Evolutionary conservation across 2,329 filamentous ascomycete genomes (phyloP).

Genomic region (Monosporascus ibericus): DNA sequence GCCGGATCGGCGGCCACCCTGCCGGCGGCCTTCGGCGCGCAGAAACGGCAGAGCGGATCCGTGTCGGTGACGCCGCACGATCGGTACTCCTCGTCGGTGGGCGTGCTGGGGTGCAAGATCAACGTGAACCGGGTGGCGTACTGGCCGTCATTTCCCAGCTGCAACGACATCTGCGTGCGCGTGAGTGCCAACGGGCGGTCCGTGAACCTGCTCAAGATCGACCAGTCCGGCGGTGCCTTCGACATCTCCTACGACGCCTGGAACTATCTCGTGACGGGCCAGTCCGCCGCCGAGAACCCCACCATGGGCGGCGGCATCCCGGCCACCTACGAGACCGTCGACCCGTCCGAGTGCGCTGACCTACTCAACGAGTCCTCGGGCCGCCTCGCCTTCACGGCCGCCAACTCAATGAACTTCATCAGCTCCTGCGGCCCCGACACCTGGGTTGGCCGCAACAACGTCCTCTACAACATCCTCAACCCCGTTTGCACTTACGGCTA

Average conservation of each 20-base stretch:
- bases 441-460: constrained; percentile 44
- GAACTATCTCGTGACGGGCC: constrained; percentile 49
- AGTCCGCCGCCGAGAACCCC: constrained; percentile 39
- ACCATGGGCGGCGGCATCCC: constrained; percentile 40
- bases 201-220: constrained; percentile 53
- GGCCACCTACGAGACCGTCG: constrained; percentile 41
- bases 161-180: constrained; percentile 52
- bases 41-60: constrained; percentile 3
- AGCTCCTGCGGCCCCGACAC: constrained; percentile 33
- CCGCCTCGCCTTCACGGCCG: constrained; percentile 37
- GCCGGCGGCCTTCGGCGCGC: constrained; percentile 1
- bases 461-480: constrained; percentile 46
- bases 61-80: constrained; percentile 48
- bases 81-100: constrained; percentile 49
- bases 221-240: constrained; percentile 48
- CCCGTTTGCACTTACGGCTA: constrained; percentile 38
- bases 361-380: constrained; percentile 39
- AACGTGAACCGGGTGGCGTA: constrained; percentile 56
- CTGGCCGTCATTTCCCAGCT: constrained; percentile 48
- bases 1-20: constrained; percentile 9
- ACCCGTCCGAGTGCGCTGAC: constrained; percentile 37
- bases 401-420: constrained; percentile 50
- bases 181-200: constrained; percentile 42
- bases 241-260: constrained; percentile 58
- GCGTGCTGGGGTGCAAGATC: constrained; percentile 56